Percentiles rank a stretch among this genome's conserved stretches.
Conservation (phyloP, 163 green algal species). For the Botryococcus braunii region DNA sequence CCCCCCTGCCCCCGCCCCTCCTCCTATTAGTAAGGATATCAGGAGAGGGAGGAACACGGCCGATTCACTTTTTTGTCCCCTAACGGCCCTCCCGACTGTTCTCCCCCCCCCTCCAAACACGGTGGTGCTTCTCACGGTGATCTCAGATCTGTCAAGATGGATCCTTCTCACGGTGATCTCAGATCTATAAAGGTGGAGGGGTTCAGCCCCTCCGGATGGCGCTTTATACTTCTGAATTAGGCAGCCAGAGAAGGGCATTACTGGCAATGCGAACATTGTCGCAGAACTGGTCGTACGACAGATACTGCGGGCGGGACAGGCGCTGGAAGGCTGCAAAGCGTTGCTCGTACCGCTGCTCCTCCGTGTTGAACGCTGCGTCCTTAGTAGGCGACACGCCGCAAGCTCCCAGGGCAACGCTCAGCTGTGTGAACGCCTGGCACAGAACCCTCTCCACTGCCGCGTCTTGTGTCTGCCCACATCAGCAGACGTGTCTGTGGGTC, state of each 20-base stretch:
- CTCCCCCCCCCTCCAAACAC: no score
- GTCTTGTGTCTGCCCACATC: slow-evolving; percentile 4
- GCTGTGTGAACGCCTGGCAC: slow-evolving; percentile 17
- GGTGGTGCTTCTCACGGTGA: no score
- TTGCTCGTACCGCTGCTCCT: slow-evolving; percentile 33
- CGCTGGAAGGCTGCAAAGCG: slow-evolving; percentile 29
- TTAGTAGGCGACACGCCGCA: slow-evolving; percentile 2
- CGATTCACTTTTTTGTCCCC: no score
- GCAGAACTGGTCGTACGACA: slow-evolving; percentile 18
- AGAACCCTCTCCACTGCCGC: slow-evolving; percentile 10
- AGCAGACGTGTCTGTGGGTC: not conserved
- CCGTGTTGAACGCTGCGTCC: slow-evolving; percentile 18
- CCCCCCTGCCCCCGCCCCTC: no score
- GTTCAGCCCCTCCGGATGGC: no score
- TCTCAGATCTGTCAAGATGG: no score
- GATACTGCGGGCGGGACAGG: slow-evolving; percentile 15
- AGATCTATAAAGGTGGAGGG: no score
- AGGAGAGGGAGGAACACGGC: no score
- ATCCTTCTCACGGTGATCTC: no score
- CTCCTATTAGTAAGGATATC: no score
- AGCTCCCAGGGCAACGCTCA: slow-evolving; percentile 3
- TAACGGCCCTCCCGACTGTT: no score
- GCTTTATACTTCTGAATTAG: no score
- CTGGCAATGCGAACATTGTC: slow-evolving; percentile 8
- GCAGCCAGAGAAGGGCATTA: not conserved